phyloP scores from a whole-genome alignment of 2,329 filamentous ascomycete genomes.

The Apiospora pterosperma region DNA sequence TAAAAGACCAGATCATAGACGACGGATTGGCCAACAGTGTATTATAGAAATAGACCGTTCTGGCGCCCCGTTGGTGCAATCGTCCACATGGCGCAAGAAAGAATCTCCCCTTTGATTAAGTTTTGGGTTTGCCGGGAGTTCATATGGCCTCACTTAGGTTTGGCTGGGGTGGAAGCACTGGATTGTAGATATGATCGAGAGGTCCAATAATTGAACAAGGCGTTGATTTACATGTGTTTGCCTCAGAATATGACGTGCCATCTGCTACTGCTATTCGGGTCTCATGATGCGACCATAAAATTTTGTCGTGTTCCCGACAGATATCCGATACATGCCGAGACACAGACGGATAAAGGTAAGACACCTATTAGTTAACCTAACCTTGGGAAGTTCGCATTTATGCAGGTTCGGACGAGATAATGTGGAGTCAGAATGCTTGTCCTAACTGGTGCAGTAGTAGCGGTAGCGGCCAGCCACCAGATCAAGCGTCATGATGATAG shows the following conservation, averaged over 20 bases:
- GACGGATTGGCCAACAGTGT: constrained; percentile 24
- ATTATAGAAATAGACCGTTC: constrained; percentile 31
- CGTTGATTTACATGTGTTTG: not conserved
- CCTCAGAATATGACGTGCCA: not conserved
- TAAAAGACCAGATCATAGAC: constrained; percentile 23
- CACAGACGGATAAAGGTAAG: not conserved
- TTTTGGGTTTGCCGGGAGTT: constrained; percentile 16
- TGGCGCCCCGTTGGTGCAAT: constrained; percentile 20
- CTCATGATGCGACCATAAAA: not conserved
- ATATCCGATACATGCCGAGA: not conserved
- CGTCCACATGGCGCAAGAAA: constrained; percentile 18
- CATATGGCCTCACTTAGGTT: constrained; percentile 9
- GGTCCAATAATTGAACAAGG: not conserved
- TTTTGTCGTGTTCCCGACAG: not conserved
- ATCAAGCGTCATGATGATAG: too few relatives aligned
- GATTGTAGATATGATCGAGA: constrained; percentile 1
- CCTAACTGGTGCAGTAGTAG: not conserved
- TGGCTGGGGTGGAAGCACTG: not conserved
- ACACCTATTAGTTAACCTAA: too few relatives aligned
- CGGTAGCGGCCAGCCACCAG: not conserved
- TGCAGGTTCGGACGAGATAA: not conserved
- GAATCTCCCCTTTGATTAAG: constrained; percentile 26
- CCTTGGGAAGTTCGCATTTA: too few relatives aligned
- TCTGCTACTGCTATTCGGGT: not conserved
- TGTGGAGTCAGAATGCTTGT: not conserved